Base-by-base conservation (phyloP, 495 filamentous ascomycete genomes). In the Aspergillus indologenus region DNA sequence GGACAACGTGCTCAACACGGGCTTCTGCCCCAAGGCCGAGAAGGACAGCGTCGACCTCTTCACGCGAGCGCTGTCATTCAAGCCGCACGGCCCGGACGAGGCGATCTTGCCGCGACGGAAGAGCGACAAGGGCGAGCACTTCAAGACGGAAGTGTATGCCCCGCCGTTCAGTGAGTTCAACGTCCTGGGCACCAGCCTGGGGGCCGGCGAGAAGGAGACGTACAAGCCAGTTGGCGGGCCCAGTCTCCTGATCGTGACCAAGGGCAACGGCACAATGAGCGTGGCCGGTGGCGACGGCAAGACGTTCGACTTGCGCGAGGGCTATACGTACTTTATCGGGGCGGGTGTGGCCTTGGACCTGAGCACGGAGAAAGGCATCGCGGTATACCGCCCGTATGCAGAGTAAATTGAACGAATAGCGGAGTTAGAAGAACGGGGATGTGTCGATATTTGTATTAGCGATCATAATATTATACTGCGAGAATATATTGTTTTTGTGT, bases 111-210 rank as follows among this genome's bases (percentile, higher is more conserved):
- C 67, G 6, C 65, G 74, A n/a, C 61, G 72, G 43, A 71, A 71
- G 63, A 84, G 72, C 40, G 74, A 76, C 2, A 82, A 80, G 64
- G 80, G 85, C n/a, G 69, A 73, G 62, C 70, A 78, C 34, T 84
- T 83, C 0, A 83, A 79, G 72, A 87, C 85, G 29, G 76, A 78
- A 40, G 76, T 82, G 9, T 90, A 87, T 61, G 79, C 74, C 57
- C 87, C 89, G 9, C 87, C 88, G 0, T 82, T 90, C 68, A 82
- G 81, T 54, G 89, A 93, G 68, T 91, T 92, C 64, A 81, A 86
- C 55, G 79, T 91, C 63, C 68, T 91, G 43, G 81, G 78, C 42
- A 85, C 82, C 11, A 78, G 78, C 45, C 71, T 92, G 17, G 74
- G 73, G 3, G 73, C 60, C 0, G 82, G 81, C 0, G 85, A 88